phyloP scores from a whole-genome alignment of 371 early-diverging fungal species.

The Encephalitozoon intestinalis region DNA sequence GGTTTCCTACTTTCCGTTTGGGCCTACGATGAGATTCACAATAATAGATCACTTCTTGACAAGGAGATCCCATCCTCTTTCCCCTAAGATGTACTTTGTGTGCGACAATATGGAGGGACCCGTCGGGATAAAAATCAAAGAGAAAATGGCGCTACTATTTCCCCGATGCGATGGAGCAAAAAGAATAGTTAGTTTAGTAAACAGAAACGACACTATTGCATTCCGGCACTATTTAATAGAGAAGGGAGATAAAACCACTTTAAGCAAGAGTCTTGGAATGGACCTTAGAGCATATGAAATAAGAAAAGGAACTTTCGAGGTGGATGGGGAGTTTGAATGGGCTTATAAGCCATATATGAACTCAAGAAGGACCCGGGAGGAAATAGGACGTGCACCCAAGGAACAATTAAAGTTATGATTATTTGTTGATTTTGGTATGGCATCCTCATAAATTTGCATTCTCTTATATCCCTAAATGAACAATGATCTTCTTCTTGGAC shows the following conservation, averaged over 20 bases:
- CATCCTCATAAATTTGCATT: not conserved
- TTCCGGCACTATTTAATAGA: conserved; percentile 56
- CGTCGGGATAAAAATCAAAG: conserved; percentile 69
- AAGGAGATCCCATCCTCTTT: conserved; percentile 69
- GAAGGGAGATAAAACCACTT: conserved; percentile 21
- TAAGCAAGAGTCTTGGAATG: conserved; percentile 39
- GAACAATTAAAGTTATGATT: not conserved
- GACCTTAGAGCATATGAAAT: conserved; percentile 56
- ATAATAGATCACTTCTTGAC: conserved; percentile 79
- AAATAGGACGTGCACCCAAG: not conserved
- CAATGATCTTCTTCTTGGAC: conserved; percentile 1
- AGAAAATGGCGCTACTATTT: conserved; percentile 27
- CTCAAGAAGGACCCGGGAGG: conserved; percentile 21
- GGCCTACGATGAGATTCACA: conserved; percentile 90
- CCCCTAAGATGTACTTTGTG: conserved; percentile 77
- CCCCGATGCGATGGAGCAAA: conserved; percentile 41
- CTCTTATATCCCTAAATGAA: conserved; percentile 4
- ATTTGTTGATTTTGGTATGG: not conserved
- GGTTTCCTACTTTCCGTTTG: conserved; percentile 88
- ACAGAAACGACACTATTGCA: conserved; percentile 54
- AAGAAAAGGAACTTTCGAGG: conserved; percentile 55
- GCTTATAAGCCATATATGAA: conserved; percentile 57
- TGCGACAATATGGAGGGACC: conserved; percentile 76
- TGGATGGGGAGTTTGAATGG: conserved; percentile 53
- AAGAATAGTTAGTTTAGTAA: conserved; percentile 56